A percentile compares a stretch with the other conserved stretches of the same genome.
These are phyloP conservation scores for Prunella vulgaris DNA, from an alignment of 257 asterid genomes.

Conservation along the genomic window DNA sequence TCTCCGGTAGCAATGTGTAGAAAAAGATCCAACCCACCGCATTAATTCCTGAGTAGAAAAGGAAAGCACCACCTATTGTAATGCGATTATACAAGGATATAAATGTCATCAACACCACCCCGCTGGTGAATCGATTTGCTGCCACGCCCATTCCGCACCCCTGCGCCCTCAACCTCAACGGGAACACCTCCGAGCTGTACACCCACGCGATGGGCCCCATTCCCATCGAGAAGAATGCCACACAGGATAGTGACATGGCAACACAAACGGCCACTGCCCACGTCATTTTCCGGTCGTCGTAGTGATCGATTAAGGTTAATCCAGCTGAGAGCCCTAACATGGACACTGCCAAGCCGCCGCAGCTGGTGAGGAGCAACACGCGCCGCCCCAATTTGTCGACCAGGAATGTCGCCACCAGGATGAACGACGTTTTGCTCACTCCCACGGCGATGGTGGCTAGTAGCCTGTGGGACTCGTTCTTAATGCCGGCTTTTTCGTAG, in stretches of 20 bases:
- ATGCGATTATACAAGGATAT: slow-evolving; percentile 22
- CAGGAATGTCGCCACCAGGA: slow-evolving; percentile 24
- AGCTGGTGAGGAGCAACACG: slow-evolving; percentile 28
- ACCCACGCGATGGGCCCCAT: slow-evolving; percentile 44
- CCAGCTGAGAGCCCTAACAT: slow-evolving; percentile 12
- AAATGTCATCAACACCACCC: slow-evolving; percentile 29
- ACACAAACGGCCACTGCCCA: slow-evolving; percentile 22
- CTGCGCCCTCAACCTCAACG: slow-evolving; percentile 31
- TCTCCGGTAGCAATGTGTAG: slow-evolving; percentile 36
- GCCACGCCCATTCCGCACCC: slow-evolving; percentile 33
- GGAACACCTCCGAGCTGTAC: slow-evolving; percentile 34
- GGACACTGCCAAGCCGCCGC: slow-evolving; percentile 20
- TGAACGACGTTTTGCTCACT: slow-evolving; percentile 25
- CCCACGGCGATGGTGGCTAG: slow-evolving; percentile 41
- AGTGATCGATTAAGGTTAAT: slow-evolving; percentile 1
- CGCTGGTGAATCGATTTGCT: slow-evolving; percentile 27
- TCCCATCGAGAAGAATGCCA: slow-evolving; percentile 34
- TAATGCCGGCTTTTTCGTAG: slow-evolving; percentile 27
- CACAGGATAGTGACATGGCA: slow-evolving; percentile 9
- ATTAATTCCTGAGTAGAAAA: slow-evolving; percentile 19
- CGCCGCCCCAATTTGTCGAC: slow-evolving; percentile 27
- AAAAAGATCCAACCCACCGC: slow-evolving; percentile 19
- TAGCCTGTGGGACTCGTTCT: slow-evolving; percentile 17
- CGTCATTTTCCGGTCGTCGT: background rate
- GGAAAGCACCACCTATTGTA: slow-evolving; percentile 33